Evolutionary conservation across 345 rosid species (phyloP).

Genomic region (Streptanthus diversifolius): DNA sequence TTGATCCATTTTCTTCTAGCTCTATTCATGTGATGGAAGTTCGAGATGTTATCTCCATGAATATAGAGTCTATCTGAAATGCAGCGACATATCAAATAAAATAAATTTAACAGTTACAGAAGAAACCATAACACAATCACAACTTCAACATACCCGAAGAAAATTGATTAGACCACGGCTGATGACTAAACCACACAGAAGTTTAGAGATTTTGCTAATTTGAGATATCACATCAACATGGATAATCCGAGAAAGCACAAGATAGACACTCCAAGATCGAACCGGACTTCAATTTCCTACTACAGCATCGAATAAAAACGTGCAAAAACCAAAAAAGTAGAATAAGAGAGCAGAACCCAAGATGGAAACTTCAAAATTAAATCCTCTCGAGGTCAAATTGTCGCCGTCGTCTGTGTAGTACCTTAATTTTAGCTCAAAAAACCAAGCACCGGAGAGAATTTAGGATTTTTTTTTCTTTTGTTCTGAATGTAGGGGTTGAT

Average conservation of each 20-base stretch:
- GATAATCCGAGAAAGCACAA: background rate
- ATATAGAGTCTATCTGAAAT: background rate
- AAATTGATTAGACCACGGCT: background rate
- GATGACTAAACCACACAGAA: background rate
- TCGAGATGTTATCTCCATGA: constrained; percentile 5
- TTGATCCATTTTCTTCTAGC: background rate
- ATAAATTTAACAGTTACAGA: background rate
- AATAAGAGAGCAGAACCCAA: background rate
- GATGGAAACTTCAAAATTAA: background rate
- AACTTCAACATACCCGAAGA: background rate
- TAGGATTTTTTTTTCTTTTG: background rate
- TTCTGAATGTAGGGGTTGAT: too few relatives aligned
- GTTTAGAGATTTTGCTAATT: background rate
- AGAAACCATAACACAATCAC: background rate
- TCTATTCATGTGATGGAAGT: constrained; percentile 9
- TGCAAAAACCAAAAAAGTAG: background rate
- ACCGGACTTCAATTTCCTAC: background rate
- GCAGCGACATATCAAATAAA: background rate
- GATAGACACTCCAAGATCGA: background rate
- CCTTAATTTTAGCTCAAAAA: background rate
- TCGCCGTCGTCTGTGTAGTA: background rate
- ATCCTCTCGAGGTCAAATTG: constrained; percentile 7
- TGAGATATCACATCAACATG: background rate
- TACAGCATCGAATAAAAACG: background rate
- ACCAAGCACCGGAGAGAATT: background rate